Base-by-base conservation (phyloP, 1,284 basidiomycete genomes). In the Puccinia novopanici region DNA sequence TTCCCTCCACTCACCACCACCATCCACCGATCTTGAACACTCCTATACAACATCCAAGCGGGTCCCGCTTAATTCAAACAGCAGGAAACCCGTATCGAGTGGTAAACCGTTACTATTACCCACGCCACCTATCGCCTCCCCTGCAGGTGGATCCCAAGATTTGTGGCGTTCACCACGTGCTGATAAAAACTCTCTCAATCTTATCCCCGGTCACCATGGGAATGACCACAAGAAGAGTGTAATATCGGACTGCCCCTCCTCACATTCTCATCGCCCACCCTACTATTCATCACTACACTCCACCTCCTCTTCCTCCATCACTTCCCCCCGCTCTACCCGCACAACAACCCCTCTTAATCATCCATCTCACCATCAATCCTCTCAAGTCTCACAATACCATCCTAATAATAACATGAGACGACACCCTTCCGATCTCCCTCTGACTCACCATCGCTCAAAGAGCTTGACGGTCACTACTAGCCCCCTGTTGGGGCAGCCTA, bases 101-200 rank as follows among this genome's bases (percentile, higher is more conserved):
- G 30, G 30, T 19, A 59, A 48, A 3, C 45, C 10, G 8, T 19
- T 48, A 19, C 8, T 48, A 34, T 34, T 34, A 15, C 27, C 57
- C 57, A n/a, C 61, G 61, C 61, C 61, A 40, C 61, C 61, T 17
- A 63, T 63, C 61, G 19, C 61, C 61, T 63, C 37, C 17, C 61
- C n/a, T n/a, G n/a, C 37, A 63, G 61, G 19, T 8, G 61, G 22
- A 63, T 63, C 61, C 13, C 61, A 63, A 37, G 61, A 40, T 40
- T 27, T 63, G 37, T 40, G 37, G 61, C 61, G 61, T 13, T 17
- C 61, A 37, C 61, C 61, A 63, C 61, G 37, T 63, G 61, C 34
- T 40, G 17, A 19, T 42, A n/a, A 63, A 3, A 48, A 1, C 34
- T n/a, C 9, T 63, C 8, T 40, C 37, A 34, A 40, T 40, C 8